phyloP scores from a whole-genome alignment of 2,329 filamentous ascomycete genomes.

The Xylaria sp. region DNA sequence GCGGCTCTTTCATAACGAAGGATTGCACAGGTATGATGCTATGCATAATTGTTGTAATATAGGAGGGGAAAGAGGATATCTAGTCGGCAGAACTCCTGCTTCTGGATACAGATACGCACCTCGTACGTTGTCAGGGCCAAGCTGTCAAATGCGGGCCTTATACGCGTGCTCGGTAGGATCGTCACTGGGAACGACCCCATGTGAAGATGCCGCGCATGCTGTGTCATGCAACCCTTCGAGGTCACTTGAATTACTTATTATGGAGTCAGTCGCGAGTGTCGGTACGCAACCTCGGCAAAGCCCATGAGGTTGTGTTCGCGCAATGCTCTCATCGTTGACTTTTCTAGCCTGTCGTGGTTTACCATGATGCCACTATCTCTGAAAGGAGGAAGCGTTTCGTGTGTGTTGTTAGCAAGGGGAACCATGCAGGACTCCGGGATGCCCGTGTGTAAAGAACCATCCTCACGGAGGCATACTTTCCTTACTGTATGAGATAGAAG shows the following conservation, averaged over 20 bases:
- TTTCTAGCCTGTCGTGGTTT: neutral
- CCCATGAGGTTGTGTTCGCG: neutral
- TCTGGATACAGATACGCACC: constrained; percentile 2
- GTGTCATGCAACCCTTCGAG: neutral
- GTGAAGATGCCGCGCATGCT: constrained; percentile 10
- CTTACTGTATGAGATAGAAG: neutral
- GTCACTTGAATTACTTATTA: neutral
- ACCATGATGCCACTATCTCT: neutral
- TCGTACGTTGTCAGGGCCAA: constrained; percentile 14
- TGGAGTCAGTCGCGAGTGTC: neutral
- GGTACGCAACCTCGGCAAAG: neutral
- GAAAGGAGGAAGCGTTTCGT: neutral
- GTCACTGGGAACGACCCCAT: constrained; percentile 26
- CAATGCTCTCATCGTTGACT: neutral
- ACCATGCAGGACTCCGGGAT: neutral
- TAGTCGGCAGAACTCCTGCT: constrained; percentile 21
- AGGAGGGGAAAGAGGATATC: constrained; percentile 1
- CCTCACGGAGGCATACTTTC: neutral
- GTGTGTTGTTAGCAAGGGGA: neutral
- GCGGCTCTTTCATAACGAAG: neutral
- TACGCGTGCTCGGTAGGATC: constrained; percentile 25
- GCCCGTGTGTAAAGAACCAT: too few relatives aligned
- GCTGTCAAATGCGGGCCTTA: constrained; percentile 33
- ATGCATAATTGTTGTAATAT: too few relatives aligned
- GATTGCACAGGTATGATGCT: neutral